Percentiles rank a stretch among this genome's conserved stretches.
Conservation (phyloP, 305 asterid genomes). For the Rubia peregrina region DNA sequence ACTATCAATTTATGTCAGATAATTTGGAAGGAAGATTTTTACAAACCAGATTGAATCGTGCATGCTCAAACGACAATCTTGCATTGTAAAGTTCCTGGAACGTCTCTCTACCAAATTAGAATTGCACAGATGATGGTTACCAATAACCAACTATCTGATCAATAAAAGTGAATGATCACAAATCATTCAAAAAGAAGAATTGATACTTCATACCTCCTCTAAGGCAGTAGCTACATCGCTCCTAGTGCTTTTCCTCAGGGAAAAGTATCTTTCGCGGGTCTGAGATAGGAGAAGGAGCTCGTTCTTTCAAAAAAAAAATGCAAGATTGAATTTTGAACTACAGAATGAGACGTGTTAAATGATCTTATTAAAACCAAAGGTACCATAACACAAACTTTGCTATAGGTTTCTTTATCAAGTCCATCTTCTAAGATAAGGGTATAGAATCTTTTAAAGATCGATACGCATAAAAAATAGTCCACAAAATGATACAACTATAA, state of each 20-base stretch:
- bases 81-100: constrained; percentile 98
- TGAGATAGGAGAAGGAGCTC: constrained; percentile 26
- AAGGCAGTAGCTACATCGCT: constrained; percentile 66
- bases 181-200: constrained; percentile 23
- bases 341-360: not conserved
- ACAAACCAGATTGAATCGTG: constrained; percentile 89
- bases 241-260: constrained; percentile 84
- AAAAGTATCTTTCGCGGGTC: constrained; percentile 88
- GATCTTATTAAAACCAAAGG: not conserved
- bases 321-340: constrained; percentile 3
- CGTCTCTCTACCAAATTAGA: constrained; percentile 91
- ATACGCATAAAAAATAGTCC: not conserved
- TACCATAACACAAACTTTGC: not conserved
- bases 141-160: constrained; percentile 50
- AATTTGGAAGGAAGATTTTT: constrained; percentile 17
- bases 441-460: not conserved
- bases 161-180: constrained; percentile 26
- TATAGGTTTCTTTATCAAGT: not conserved
- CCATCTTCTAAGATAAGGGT: not conserved
- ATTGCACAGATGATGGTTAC: constrained; percentile 54
- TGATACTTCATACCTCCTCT: constrained; percentile 66
- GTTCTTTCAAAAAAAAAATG: not conserved
- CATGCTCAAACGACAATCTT: constrained; percentile 75
- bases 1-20: not conserved
- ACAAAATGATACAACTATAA: not conserved